Conservation (phyloP, 768 basidiomycete genomes). For the Naematelia aurantialba region DNA sequence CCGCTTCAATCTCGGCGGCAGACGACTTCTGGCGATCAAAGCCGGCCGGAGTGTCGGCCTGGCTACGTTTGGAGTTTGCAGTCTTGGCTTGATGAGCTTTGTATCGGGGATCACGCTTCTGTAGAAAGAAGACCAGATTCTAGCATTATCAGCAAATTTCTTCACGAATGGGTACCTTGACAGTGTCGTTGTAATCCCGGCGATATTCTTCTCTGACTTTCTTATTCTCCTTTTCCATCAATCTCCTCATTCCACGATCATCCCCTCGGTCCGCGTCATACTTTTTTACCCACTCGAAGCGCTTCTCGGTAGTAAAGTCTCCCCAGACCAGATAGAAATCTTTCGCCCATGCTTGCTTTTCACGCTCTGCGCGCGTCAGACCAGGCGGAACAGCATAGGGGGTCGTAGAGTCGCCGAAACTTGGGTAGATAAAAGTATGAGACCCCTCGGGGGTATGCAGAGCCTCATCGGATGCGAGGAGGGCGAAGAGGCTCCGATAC, state of each 20-base stretch:
- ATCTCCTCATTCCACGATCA: constrained; percentile 76
- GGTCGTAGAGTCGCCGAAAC: constrained; percentile 77
- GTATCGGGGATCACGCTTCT: constrained; percentile 84
- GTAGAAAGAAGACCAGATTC: constrained; percentile 47
- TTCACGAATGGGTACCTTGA: constrained; percentile 59
- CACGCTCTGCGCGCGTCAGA: constrained; percentile 48
- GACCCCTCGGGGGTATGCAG: constrained; percentile 51
- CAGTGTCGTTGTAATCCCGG: constrained; percentile 85
- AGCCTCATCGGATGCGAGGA: constrained; percentile 76
- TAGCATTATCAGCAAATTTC: constrained; percentile 10
- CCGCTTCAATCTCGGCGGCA: constrained; percentile 23
- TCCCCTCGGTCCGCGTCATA: constrained; percentile 82
- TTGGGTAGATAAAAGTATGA: constrained; percentile 60
- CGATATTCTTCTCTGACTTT: constrained; percentile 81
- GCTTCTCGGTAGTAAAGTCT: constrained; percentile 80
- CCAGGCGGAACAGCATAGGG: constrained; percentile 58
- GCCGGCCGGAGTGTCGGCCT: constrained; percentile 52
- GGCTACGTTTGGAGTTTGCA: constrained; percentile 19
- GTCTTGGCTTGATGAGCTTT: constrained; percentile 38
- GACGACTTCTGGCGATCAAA: constrained; percentile 52
- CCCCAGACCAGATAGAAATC: constrained; percentile 81
- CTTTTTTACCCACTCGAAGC: constrained; percentile 79
- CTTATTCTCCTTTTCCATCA: constrained; percentile 96
- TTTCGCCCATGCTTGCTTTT: constrained; percentile 58
- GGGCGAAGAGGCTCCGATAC: constrained; percentile 78